A percentile compares a stretch with the other conserved stretches of the same genome.
Evolutionary conservation across 805 yeast genomes (phyloP).

Genomic region (Trichomonascus vanleenenianus): DNA sequence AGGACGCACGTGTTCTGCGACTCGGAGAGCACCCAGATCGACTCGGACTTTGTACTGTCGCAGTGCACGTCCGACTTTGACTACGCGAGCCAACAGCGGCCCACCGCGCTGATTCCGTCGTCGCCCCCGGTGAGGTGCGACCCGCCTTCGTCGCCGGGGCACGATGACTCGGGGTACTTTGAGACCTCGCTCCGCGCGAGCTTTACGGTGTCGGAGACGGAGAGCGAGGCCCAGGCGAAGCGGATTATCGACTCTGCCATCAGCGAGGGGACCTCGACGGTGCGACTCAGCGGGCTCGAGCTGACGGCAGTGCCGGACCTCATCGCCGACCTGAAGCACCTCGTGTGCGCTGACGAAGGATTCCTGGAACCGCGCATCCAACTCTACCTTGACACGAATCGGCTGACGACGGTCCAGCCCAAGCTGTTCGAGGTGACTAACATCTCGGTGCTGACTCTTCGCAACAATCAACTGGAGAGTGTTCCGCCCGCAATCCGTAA

Average conservation of each 20-base stretch:
- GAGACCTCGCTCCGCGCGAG: too few relatives aligned
- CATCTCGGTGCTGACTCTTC: conserved; percentile 29
- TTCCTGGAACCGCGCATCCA: conserved; percentile 22
- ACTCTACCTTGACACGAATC: conserved; percentile 26
- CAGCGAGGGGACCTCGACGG: conserved; percentile 10
- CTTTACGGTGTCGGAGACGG: too few relatives aligned
- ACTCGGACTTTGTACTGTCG: too few relatives aligned
- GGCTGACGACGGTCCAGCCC: conserved; percentile 22
- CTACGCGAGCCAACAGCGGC: too few relatives aligned
- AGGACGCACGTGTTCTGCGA: too few relatives aligned
- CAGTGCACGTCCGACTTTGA: too few relatives aligned
- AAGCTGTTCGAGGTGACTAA: conserved; percentile 26
- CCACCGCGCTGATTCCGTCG: too few relatives aligned
- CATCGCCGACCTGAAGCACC: conserved; percentile 26
- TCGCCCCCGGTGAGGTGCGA: too few relatives aligned
- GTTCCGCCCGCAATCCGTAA: conserved; percentile 29
- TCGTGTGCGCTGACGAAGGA: conserved; percentile 18
- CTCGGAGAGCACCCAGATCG: too few relatives aligned
- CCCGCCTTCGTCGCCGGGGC: too few relatives aligned
- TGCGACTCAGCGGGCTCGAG: conserved; percentile 19
- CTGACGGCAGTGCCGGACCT: conserved; percentile 28
- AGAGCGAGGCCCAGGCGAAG: conserved; percentile 1
- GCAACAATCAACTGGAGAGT: conserved; percentile 26
- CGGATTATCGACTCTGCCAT: conserved; percentile 11
- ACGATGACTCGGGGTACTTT: too few relatives aligned